phyloP scores from a whole-genome alignment of 2,329 filamentous ascomycete species.

The Metarhizium brunneum region DNA sequence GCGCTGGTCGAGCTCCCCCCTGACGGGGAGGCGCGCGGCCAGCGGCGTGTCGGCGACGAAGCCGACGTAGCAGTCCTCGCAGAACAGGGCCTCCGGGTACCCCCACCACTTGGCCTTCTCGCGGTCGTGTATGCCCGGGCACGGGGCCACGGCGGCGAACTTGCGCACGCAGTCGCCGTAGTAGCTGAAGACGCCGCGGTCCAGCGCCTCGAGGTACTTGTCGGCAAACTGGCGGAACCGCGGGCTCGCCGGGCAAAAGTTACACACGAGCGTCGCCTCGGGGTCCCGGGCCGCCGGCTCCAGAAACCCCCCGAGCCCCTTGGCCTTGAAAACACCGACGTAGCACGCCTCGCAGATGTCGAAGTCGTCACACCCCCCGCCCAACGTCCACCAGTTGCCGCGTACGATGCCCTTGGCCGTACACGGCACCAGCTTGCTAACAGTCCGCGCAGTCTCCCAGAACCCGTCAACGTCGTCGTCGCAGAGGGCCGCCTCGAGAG shows the following conservation, averaged over 20 bases:
- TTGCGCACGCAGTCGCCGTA: conserved; percentile 18
- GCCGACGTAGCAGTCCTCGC: conserved; percentile 23
- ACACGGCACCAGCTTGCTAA: conserved; percentile 17
- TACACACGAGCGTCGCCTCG: conserved; percentile 17
- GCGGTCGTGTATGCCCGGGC: conserved; percentile 18
- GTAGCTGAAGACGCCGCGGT: conserved; percentile 21
- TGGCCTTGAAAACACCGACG: conserved; percentile 18
- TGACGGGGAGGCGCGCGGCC: conserved; percentile 15
- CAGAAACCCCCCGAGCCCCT: conserved; percentile 19
- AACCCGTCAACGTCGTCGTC: conserved; percentile 19
- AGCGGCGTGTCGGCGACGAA: conserved; percentile 20
- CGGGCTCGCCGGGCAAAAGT: conserved; percentile 16
- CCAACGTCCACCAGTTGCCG: conserved; percentile 25
- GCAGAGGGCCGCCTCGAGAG: conserved; percentile 16
- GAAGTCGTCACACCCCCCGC: conserved; percentile 12
- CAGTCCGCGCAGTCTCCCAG: conserved; percentile 13
- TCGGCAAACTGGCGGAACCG: conserved; percentile 17
- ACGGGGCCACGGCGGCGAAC: conserved; percentile 18
- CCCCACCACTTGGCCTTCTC: conserved; percentile 24
- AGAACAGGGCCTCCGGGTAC: conserved; percentile 22
- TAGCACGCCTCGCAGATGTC: conserved; percentile 26
- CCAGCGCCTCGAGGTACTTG: conserved; percentile 19
- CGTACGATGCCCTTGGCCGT: conserved; percentile 17
- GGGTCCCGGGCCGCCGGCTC: conserved; percentile 11
- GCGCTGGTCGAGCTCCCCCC: conserved; percentile 14